Evolutionary conservation across 139 green algal species (phyloP), one percentile per base, ranked within the genome.

Genomic region (Chlorella sp.): DNA sequence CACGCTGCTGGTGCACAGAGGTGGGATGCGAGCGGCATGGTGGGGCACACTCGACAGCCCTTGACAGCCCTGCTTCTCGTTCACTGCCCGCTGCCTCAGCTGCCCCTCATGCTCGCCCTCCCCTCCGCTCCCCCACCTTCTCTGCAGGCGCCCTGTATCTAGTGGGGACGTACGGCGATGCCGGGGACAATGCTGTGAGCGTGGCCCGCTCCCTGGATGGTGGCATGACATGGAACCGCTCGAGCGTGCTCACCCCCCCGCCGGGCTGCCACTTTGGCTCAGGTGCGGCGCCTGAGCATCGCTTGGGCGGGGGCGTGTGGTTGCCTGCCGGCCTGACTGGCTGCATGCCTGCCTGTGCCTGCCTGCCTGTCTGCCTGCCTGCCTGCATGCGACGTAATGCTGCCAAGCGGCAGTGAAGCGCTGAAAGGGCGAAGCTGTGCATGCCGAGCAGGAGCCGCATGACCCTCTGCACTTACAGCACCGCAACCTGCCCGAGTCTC

Each of bases 151-250:
- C 37, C 0, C 9, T 89, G 0, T 91, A 86, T 37, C 32, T 91
- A 37, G 53, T 91, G 73, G 89, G 89, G 37, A 73, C 77, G 1
- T 48, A 88, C 18, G 42, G 80, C 36, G 32, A 39, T 1, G 57
- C 80, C 32, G 39, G n/a, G 5, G 0, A 2, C 24, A 77, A 64
- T 14, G 77, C 42, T 3, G 61, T 91, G 0, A 80, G 40, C 53
- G 57, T 91, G 11, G 83, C 89, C 2, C 68, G 71, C 42, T 86
- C 75, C 3, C 14, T 14, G 0, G 89, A 91, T 60, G 73, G 75
- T 32, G 89, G 89, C 36, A 1, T 19, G 39, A 89, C 37, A 22
- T 91, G 89, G 89, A 69, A 66, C 32, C 89, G 64, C 30, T 53
- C 78, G n/a, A 18, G 77, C 3, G 21, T 90, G 16, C 22, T 73